These are phyloP conservation scores for Urtica urens DNA, from an alignment of 306 rosid species.

Conservation along the genomic window DNA sequence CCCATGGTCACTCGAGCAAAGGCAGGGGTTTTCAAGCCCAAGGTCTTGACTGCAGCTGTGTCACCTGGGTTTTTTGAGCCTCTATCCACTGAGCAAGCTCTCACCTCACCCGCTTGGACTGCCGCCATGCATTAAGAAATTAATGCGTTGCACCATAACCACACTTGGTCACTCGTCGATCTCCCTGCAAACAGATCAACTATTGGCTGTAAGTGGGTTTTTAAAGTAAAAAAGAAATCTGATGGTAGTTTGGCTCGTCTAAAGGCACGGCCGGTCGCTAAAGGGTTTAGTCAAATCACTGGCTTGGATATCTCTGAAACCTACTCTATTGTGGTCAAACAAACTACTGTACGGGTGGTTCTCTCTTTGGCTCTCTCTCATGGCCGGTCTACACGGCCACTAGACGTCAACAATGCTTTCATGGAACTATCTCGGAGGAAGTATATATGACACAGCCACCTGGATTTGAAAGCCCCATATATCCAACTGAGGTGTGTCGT, in stretches of 20 bases:
- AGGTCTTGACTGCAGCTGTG: not conserved
- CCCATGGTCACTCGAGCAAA: not conserved
- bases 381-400: not conserved
- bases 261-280: not conserved
- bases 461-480: not conserved
- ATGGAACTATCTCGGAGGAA: not conserved
- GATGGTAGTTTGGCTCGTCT: not conserved
- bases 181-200: not conserved
- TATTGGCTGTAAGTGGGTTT: not conserved
- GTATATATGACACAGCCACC: not conserved
- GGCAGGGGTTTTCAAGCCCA: not conserved
- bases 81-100: not conserved
- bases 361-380: not conserved
- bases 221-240: not conserved
- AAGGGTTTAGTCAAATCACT: not conserved
- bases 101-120: not conserved
- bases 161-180: not conserved
- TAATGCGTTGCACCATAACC: not conserved
- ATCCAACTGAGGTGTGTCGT: not conserved
- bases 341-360: not conserved
- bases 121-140: not conserved
- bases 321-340: no score
- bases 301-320: not conserved
- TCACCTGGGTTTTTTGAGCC: no score
- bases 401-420: not conserved